Base-by-base conservation (phyloP, 352 stramenopile species). In the Peronospora belbahrii region DNA sequence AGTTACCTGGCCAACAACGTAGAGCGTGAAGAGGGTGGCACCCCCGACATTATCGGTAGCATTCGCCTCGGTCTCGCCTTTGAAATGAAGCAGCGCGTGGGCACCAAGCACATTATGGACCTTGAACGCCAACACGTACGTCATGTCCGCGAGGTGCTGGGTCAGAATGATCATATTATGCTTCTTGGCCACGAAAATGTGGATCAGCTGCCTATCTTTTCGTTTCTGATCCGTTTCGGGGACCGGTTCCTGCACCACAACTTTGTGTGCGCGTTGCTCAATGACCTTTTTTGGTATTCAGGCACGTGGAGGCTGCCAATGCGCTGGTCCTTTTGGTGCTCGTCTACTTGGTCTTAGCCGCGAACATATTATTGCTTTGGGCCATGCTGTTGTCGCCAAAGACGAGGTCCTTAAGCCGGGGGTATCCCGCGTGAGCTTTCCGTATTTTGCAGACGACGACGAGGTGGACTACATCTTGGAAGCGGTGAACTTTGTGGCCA, bases 221-320 rank as follows among this genome's bases (percentile, higher is more conserved):
- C 94, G 5, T 98, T 98, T 48, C 61, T 98, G 1, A 75, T 98
- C 19, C 77, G 80, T 18, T 94, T 76, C 35, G 82, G 80, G 3
- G 59, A 76, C 37, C 52, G 85, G 9, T 98, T 97, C 66, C 63
- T 99, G 37, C 96, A 99, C 65, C 98, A 97, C 71, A 98, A 98
- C 59, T 99, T 98, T 52, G 95, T 98, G 20, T 97, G 88, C 53
- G 92, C 94, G 17, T 58, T 99, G 33, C 69, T 99, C 4, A 98
- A 98, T 53, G 96, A 99, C 68, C 65, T 99, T 5, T n/a, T 99
- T 98, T 68, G 96, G 96, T 6, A 95, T 99, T 32, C 96, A 77
- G 33, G 69, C 59, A 0, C 66, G 65, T 11, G 69, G 65, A 14
- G 65, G 65, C 8, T 74, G 64, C 95, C 82, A 81, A 57, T 57